phyloP scores from a whole-genome alignment of 1,284 basidiomycete species.

The Thelephora terrestris region DNA sequence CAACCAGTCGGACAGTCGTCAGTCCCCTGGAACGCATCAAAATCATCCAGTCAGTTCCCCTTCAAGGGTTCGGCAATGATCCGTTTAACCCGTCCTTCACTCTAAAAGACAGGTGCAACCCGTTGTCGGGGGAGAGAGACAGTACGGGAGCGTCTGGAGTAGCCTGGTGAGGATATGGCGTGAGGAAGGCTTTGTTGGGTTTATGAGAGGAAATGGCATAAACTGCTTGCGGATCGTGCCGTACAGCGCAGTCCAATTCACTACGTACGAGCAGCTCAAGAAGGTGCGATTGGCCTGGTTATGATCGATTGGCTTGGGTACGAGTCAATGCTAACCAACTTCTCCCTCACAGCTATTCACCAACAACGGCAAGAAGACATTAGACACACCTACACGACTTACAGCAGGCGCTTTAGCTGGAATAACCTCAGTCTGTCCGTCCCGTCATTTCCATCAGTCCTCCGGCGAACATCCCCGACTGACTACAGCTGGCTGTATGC shows the following conservation, averaged over 20 bases:
- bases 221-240: constrained; percentile 87
- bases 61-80: constrained; percentile 1
- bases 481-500: constrained; percentile 15
- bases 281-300: constrained; percentile 34
- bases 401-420: constrained; percentile 83
- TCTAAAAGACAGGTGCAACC: constrained; percentile 71
- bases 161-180: constrained; percentile 82
- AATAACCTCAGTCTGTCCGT: constrained; percentile 75
- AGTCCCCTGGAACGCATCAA: constrained; percentile 87
- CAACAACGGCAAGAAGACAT: constrained; percentile 49
- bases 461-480: background rate
- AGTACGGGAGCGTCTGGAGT: constrained; percentile 78
- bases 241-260: constrained; percentile 86
- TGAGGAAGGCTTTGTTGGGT: constrained; percentile 87
- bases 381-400: constrained; percentile 79
- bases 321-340: background rate
- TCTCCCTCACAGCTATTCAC: constrained; percentile 49
- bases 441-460: background rate
- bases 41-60: constrained; percentile 77
- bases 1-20: constrained; percentile 84
- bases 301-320: constrained; percentile 1
- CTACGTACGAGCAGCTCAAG: constrained; percentile 85
- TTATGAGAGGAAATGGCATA: constrained; percentile 88
- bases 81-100: background rate
- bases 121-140: constrained; percentile 36